Percentiles rank a stretch among this genome's conserved stretches.
phyloP scores from a whole-genome alignment of 2,329 filamentous ascomycete genomes.

The Calonectria leucothoes region DNA sequence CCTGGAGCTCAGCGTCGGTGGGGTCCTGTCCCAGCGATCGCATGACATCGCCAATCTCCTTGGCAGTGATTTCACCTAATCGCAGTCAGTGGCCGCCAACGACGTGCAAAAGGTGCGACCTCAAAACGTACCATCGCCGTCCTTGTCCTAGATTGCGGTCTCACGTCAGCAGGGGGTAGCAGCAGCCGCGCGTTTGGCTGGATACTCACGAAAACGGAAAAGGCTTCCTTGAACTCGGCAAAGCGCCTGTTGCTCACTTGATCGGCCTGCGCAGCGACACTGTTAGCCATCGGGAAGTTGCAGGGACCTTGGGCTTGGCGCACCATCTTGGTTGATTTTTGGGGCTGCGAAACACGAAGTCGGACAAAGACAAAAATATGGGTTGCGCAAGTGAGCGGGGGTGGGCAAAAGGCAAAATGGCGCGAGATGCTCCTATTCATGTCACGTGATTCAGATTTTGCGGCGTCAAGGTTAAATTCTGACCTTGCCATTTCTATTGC shows the following conservation, averaged over 20 bases:
- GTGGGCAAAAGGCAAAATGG: background rate
- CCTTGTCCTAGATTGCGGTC: constrained; percentile 74
- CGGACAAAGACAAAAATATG: constrained; percentile 7
- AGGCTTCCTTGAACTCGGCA: constrained; percentile 99
- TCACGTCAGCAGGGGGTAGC: constrained; percentile 29
- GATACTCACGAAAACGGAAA: constrained; percentile 95
- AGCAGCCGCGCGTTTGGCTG: background rate
- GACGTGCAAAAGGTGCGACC: background rate
- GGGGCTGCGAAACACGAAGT: background rate
- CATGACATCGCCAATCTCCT: constrained; percentile 91
- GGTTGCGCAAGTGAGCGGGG: background rate
- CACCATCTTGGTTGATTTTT: background rate
- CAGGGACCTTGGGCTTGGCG: background rate
- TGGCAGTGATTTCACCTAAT: constrained; percentile 88
- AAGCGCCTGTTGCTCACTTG: constrained; percentile 99
- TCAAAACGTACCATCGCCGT: constrained; percentile 82
- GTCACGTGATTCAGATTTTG: background rate
- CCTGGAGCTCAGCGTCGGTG: constrained; percentile 88
- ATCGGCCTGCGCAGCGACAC: constrained; percentile 76
- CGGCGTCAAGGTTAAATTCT: background rate
- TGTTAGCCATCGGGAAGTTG: background rate
- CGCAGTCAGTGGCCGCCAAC: constrained; percentile 7
- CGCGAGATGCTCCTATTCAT: background rate
- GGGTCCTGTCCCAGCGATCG: constrained; percentile 90
- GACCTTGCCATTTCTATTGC: background rate